These are phyloP conservation scores for Metarhizium album DNA, from an alignment of 2,329 filamentous ascomycete species.

Conservation along the genomic window DNA sequence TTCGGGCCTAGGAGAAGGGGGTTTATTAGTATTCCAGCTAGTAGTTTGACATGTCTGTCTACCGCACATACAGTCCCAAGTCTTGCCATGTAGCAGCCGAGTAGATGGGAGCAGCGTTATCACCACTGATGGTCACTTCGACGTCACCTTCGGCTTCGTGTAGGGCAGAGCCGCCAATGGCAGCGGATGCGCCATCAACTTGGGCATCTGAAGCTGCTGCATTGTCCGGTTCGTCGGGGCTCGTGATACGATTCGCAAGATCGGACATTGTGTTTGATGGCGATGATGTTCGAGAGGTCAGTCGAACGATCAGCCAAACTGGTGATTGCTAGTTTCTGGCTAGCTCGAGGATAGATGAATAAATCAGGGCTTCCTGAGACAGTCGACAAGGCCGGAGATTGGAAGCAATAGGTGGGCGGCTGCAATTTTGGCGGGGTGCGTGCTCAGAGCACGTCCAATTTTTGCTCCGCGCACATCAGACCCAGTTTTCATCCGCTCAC, in stretches of 20 bases:
- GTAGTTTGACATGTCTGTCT: neutral
- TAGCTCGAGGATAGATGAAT: too few species aligned
- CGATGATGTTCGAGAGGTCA: neutral
- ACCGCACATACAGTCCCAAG: conserved; percentile 6
- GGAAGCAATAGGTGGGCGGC: too few species aligned
- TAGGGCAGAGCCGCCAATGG: conserved; percentile 6
- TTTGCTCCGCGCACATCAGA: too few species aligned
- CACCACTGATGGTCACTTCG: conserved; percentile 6
- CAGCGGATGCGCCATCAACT: conserved; percentile 5
- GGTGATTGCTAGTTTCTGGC: too few species aligned
- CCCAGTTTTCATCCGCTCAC: too few species aligned
- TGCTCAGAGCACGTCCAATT: too few species aligned
- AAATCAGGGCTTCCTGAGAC: too few species aligned
- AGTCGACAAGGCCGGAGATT: too few species aligned
- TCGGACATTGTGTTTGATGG: conserved; percentile 3
- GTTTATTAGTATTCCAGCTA: neutral
- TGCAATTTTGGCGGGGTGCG: too few species aligned
- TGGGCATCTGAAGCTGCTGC: conserved; percentile 1
- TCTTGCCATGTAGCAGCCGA: conserved; percentile 6
- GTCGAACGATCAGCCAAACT: too few species aligned
- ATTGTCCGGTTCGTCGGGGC: neutral
- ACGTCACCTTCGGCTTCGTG: conserved; percentile 7
- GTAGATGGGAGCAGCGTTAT: conserved; percentile 6
- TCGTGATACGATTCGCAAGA: conserved; percentile 7
- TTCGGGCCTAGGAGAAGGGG: conserved; percentile 19